Evolutionary conservation across 129 eudicot genomes (phyloP), one percentile per base, ranked within the genome.

Genomic region (Escallonia rubra): DNA sequence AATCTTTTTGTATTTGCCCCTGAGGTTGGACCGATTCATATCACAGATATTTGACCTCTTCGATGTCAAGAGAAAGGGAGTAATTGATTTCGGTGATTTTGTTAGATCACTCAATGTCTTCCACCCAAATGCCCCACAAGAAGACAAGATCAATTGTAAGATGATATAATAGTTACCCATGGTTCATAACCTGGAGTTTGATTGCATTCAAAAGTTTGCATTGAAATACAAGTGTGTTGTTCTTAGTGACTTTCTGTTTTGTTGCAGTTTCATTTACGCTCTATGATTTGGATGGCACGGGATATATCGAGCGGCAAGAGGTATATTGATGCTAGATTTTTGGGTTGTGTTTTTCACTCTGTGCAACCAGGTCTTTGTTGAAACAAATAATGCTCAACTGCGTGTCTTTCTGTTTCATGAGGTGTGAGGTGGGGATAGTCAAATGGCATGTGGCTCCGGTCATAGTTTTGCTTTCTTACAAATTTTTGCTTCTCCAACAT

Each of bases 261-360:
- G 34, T 62, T 86, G 82, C 89, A 93, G 99, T 89, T 85, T 82
- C 90, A 43, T 93, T 93, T 81, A 89, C 71, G 84, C 95, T 93
- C 57, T 89, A 93, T 76, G 99, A 93, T 71, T 49, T 93, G 95
- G 99, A 89, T 61, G 92, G 86, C 77, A 93, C 99, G 11, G 99
- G 99, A 70, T 89, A 82, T 76, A 93, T 93, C 61, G 99, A 93
- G 78, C 95, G 99, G 40, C 96, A 93, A 48, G 99, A 93, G 96
- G 99, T 89, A 87, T 52, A 56, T 55, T 70, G 43, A 52, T 59
- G 50, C 49, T 12, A 34, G 41, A 2, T 40, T 10, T 48, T 43
- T 34, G 5, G 10, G 7, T 13, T 62, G 59, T 54, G 6, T 61
- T 8, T 61, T 5, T 46, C 50, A 46, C 2, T 46, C 10, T 23